Evolutionary conservation across 805 yeast species (phyloP).

Genomic region (Aciculoconidium aculeatum): DNA sequence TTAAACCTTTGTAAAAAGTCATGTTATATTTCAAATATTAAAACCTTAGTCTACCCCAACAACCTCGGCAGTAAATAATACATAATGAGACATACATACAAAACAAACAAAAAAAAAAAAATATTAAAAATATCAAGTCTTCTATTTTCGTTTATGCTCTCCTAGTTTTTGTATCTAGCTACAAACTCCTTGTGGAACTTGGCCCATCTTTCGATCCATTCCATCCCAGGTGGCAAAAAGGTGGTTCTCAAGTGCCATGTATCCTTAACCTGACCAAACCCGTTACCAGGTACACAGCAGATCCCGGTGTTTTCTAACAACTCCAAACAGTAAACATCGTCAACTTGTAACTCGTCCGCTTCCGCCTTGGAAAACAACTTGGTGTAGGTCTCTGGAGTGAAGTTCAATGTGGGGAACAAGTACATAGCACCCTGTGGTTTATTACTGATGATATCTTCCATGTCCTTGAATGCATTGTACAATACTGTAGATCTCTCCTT

Average conservation of each 20-base stretch:
- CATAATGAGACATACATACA: too few relatives aligned
- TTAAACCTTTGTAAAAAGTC: too few relatives aligned
- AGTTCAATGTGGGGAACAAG: constrained; percentile 72
- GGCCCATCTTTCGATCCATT: constrained; percentile 78
- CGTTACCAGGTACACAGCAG: constrained; percentile 96
- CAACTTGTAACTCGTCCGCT: constrained; percentile 54
- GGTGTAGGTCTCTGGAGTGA: constrained; percentile 43
- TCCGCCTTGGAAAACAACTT: constrained; percentile 60
- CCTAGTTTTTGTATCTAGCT: constrained; percentile 35
- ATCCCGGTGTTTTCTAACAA: constrained; percentile 86
- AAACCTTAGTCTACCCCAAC: too few relatives aligned
- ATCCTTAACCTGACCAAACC: constrained; percentile 89
- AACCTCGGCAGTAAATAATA: too few relatives aligned
- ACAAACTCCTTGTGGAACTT: constrained; percentile 74
- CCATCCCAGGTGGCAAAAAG: constrained; percentile 90
- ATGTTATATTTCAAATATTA: too few relatives aligned
- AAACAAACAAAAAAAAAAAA: too few relatives aligned
- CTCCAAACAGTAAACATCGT: constrained; percentile 83
- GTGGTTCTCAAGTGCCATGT: constrained; percentile 95
- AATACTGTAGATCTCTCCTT: constrained; percentile 57
- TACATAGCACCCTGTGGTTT: constrained; percentile 98
- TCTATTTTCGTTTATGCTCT: too few relatives aligned
- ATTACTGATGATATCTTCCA: constrained; percentile 84
- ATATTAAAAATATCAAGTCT: too few relatives aligned
- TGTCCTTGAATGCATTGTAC: constrained; percentile 61